Conservation (phyloP, 2,329 filamentous ascomycete species). For the Colletotrichum liriopes region DNA sequence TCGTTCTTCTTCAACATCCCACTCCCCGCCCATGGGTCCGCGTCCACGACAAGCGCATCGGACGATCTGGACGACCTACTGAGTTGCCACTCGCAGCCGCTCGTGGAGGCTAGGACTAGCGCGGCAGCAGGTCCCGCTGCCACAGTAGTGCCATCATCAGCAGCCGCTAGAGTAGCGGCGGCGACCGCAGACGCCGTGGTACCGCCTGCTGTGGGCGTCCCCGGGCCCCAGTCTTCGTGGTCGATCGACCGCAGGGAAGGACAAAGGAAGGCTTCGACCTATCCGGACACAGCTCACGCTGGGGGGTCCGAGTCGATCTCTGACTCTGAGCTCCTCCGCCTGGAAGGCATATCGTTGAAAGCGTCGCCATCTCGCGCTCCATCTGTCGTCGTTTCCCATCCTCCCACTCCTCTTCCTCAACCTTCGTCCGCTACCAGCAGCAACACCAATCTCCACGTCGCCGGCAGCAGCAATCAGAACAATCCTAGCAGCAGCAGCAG, state of each 20-base stretch:
- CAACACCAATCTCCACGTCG: slow-evolving; percentile 49
- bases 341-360: slow-evolving; percentile 64
- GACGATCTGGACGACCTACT: slow-evolving; percentile 43
- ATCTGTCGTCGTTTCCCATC: slow-evolving; percentile 41
- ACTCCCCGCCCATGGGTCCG: slow-evolving; percentile 37
- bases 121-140: slow-evolving; percentile 43
- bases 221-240: slow-evolving; percentile 38
- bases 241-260: slow-evolving; percentile 38
- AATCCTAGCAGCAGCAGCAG: slow-evolving; percentile 46
- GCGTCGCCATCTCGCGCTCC: slow-evolving; percentile 45
- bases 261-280: slow-evolving; percentile 44
- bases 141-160: slow-evolving; percentile 39
- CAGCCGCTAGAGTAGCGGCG: slow-evolving; percentile 35
- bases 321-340: slow-evolving; percentile 62
- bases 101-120: slow-evolving; percentile 41
- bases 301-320: slow-evolving; percentile 57
- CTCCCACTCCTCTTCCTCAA: slow-evolving; percentile 46
- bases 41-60: slow-evolving; percentile 42
- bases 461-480: slow-evolving; percentile 45
- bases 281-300: slow-evolving; percentile 42
- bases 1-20: slow-evolving; percentile 43
- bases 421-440: slow-evolving; percentile 49
- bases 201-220: slow-evolving; percentile 34
- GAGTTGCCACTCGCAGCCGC: slow-evolving; percentile 41
- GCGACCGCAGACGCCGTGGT: slow-evolving; percentile 28